Percentiles rank a stretch among this genome's conserved stretches.
Conservation (phyloP, 148 eudicot species). For the Rhododendron molle region DNA sequence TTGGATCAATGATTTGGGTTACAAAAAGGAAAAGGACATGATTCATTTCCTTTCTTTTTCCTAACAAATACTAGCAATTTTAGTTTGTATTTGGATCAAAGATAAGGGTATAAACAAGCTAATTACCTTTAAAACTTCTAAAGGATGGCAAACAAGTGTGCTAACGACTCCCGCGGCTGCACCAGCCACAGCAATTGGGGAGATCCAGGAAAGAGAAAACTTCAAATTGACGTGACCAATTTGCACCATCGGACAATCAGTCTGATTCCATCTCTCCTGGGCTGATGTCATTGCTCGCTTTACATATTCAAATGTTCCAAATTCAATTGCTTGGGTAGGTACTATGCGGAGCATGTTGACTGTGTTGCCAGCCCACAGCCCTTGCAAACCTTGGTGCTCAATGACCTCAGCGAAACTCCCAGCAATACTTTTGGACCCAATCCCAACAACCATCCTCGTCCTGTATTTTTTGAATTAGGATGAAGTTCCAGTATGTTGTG, state of each 20-base stretch:
- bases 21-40: not conserved
- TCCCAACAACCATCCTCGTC: constrained; percentile 98
- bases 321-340: constrained; percentile 94
- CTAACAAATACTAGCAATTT: not conserved
- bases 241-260: constrained; percentile 53
- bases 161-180: constrained; percentile 89
- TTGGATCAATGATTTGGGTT: not conserved
- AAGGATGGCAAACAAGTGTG: constrained; percentile 91
- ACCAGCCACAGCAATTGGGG: constrained; percentile 90
- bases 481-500: constrained; percentile 3
- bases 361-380: constrained; percentile 91
- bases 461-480: constrained; percentile 39
- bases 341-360: constrained; percentile 92
- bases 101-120: not conserved
- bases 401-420: constrained; percentile 79
- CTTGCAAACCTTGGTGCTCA: constrained; percentile 81
- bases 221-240: constrained; percentile 59
- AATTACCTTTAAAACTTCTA: constrained; percentile 89
- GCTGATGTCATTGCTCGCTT: constrained; percentile 74
- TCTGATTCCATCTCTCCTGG: constrained; percentile 66
- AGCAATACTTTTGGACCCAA: constrained; percentile 68
- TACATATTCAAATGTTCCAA: constrained; percentile 90
- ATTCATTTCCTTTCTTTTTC: not conserved
- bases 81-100: not conserved
- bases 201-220: constrained; percentile 76